These are phyloP conservation scores for Eremothecium gossypii DNA, from an alignment of 1,139 yeast genomes.

Conservation along the genomic window DNA sequence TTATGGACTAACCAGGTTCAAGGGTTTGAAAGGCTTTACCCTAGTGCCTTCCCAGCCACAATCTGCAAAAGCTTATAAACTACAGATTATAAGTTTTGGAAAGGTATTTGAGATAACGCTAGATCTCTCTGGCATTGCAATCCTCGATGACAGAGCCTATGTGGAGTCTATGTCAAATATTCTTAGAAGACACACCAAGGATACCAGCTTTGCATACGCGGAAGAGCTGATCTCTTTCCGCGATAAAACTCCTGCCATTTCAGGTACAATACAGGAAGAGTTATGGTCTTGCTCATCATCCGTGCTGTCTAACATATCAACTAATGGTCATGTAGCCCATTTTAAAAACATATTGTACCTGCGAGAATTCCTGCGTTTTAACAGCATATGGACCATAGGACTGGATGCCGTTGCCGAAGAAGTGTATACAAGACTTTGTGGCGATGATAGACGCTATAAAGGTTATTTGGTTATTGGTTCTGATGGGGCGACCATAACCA, in stretches of 20 bases:
- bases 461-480: conserved; percentile 11
- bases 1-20: conserved; percentile 21
- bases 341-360: conserved; percentile 9
- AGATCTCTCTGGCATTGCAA: conserved; percentile 9
- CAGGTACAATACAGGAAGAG: conserved; percentile 7
- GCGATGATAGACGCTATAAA: neutral
- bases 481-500: conserved; percentile 7
- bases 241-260: conserved; percentile 6
- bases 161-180: conserved; percentile 13
- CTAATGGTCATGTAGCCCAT: conserved; percentile 8
- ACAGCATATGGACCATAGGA: conserved; percentile 5
- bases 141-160: conserved; percentile 7
- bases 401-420: neutral
- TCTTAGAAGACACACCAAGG: conserved; percentile 13
- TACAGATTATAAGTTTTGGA: conserved; percentile 19
- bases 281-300: conserved; percentile 17
- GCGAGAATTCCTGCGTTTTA: conserved; percentile 11
- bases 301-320: conserved; percentile 13
- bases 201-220: conserved; percentile 16
- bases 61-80: conserved; percentile 8
- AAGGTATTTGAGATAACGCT: conserved; percentile 14
- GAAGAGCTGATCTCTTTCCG: conserved; percentile 7
- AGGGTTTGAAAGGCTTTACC: conserved; percentile 18
- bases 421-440: neutral
- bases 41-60: conserved; percentile 6